phyloP scores from a whole-genome alignment of 2,329 filamentous ascomycete genomes.

The Fusarium buxicola region DNA sequence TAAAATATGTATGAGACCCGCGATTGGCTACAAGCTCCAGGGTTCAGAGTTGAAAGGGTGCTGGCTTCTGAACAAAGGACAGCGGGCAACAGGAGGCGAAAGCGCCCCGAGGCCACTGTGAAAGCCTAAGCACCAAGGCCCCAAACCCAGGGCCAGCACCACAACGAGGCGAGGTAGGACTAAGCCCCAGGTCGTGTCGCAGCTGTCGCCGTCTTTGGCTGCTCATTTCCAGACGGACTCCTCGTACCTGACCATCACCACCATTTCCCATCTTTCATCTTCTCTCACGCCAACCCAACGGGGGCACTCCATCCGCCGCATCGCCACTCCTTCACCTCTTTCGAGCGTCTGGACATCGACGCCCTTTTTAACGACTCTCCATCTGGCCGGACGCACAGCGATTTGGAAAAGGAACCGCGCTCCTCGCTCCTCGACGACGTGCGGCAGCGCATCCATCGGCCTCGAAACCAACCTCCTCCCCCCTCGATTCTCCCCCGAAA shows the following conservation, averaged over 20 bases:
- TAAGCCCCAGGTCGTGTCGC: slow-evolving; percentile 32
- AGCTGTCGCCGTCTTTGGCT: slow-evolving; percentile 39
- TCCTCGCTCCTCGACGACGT: slow-evolving; percentile 32
- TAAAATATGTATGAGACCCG: slow-evolving; percentile 34
- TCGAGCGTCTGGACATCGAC: slow-evolving; percentile 20
- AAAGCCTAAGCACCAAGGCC: slow-evolving; percentile 12
- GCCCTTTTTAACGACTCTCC: slow-evolving; percentile 13
- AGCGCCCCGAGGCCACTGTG: slow-evolving; percentile 27
- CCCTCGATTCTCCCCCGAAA: slow-evolving; percentile 41
- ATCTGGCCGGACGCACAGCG: slow-evolving; percentile 34
- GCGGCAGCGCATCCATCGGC: slow-evolving; percentile 38
- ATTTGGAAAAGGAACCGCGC: slow-evolving; percentile 18
- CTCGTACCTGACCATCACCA: slow-evolving; percentile 38
- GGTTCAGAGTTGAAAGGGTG: slow-evolving; percentile 24
- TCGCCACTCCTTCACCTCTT: slow-evolving; percentile 37
- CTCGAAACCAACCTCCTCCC: slow-evolving; percentile 42
- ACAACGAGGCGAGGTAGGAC: slow-evolving; percentile 28
- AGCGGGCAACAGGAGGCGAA: slow-evolving; percentile 28
- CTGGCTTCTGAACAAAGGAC: slow-evolving; percentile 13
- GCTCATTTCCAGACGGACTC: slow-evolving; percentile 28
- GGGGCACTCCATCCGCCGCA: slow-evolving; percentile 35
- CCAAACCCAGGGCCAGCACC: not conserved
- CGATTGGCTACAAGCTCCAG: slow-evolving; percentile 37
- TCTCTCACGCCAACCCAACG: slow-evolving; percentile 33
- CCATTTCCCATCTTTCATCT: slow-evolving; percentile 37